Conservation (phyloP, 768 basidiomycete genomes). For the Trametes gibbosa region DNA sequence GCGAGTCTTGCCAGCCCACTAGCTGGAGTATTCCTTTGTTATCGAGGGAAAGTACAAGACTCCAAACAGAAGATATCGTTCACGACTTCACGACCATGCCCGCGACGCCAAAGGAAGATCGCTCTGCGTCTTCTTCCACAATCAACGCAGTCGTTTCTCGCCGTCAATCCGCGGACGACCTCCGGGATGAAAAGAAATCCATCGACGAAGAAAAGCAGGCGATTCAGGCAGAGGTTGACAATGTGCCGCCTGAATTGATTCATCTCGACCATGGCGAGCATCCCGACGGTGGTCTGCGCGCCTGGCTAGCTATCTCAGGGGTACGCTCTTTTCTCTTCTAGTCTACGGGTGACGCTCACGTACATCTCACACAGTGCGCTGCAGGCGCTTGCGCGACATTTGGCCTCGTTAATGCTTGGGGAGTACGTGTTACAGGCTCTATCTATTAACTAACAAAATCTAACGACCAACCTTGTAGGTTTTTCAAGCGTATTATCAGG, state of each 20-base stretch:
- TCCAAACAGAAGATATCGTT: neutral
- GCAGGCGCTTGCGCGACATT: constrained; percentile 51
- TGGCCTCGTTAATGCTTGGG: constrained; percentile 75
- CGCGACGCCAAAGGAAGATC: neutral
- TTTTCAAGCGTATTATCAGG: constrained; percentile 73
- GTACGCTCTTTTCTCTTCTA: constrained; percentile 25
- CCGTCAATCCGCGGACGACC: constrained; percentile 6
- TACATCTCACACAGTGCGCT: neutral
- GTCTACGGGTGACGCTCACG: neutral
- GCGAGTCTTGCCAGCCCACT: neutral
- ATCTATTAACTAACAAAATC: neutral
- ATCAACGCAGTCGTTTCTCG: neutral
- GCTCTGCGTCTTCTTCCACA: constrained; percentile 3
- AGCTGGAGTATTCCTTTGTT: neutral
- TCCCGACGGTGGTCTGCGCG: constrained; percentile 44
- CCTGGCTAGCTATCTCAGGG: constrained; percentile 42
- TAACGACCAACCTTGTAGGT: constrained; percentile 37
- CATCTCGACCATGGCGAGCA: constrained; percentile 21
- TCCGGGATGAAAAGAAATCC: neutral
- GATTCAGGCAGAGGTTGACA: constrained; percentile 7
- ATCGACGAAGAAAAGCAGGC: neutral
- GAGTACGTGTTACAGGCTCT: constrained; percentile 43
- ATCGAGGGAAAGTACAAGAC: neutral
- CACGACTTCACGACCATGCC: neutral
- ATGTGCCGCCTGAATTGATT: neutral